Evolutionary conservation across 1,284 basidiomycete species (phyloP).

Genomic region (Hymenochaete sp.): DNA sequence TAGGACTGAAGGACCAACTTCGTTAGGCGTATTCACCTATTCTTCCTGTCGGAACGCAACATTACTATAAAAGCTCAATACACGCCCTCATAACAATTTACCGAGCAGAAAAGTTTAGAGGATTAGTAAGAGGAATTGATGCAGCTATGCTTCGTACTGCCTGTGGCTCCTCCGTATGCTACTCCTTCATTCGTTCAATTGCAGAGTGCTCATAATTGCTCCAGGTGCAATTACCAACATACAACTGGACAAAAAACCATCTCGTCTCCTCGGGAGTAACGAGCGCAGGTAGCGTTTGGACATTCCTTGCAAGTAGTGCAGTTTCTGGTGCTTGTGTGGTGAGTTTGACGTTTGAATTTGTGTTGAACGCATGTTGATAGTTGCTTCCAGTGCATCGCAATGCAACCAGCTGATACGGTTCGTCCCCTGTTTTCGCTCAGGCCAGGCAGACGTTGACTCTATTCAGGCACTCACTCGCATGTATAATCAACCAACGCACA

Average conservation of each 20-base stretch:
- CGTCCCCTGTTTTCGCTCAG: constrained; percentile 26
- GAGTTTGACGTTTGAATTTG: constrained; percentile 27
- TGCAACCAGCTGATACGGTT: constrained; percentile 86
- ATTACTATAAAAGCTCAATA: constrained; percentile 79
- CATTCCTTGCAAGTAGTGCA: constrained; percentile 81
- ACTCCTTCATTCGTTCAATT: not conserved
- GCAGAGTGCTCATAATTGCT: not conserved
- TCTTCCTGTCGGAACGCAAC: constrained; percentile 91
- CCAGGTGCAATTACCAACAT: constrained; percentile 90
- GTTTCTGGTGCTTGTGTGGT: constrained; percentile 91
- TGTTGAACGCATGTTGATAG: constrained; percentile 16
- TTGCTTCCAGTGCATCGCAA: constrained; percentile 57
- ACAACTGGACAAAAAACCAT: constrained; percentile 85
- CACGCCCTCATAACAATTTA: constrained; percentile 80
- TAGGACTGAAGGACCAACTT: not conserved
- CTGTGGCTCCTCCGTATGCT: constrained; percentile 70
- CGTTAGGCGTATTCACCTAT: constrained; percentile 82
- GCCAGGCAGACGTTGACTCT: constrained; percentile 4
- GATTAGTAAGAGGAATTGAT: constrained; percentile 85
- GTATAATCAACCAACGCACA: constrained; percentile 89
- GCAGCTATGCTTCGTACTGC: constrained; percentile 90
- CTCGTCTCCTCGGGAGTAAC: constrained; percentile 59
- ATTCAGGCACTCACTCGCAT: constrained; percentile 80
- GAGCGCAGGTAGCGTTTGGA: constrained; percentile 71
- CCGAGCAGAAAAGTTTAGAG: constrained; percentile 66